Conservation (phyloP, 2,329 filamentous ascomycete genomes). For the Xylaria sp. region DNA sequence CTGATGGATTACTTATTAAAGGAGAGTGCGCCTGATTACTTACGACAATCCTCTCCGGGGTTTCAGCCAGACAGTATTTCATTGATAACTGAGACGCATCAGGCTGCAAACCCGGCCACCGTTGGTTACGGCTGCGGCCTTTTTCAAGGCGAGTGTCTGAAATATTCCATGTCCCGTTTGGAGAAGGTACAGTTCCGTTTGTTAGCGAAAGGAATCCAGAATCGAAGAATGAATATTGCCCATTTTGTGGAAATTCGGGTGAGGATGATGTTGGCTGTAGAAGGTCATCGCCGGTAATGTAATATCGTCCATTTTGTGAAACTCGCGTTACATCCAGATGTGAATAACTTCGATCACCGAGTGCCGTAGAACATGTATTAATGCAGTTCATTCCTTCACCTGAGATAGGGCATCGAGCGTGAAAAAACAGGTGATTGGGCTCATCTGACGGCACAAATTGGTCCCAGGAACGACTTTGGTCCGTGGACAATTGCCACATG, state of each 20-base stretch:
- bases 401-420: conserved; percentile 19
- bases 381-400: neutral
- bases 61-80: neutral
- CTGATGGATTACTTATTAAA: neutral
- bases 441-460: conserved; percentile 7
- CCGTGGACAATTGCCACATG: conserved; percentile 27
- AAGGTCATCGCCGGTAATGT: neutral
- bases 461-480: conserved; percentile 25
- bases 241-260: neutral
- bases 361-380: neutral
- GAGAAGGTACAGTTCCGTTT: neutral
- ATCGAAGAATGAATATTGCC: neutral
- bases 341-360: neutral
- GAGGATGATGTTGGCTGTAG: neutral
- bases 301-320: neutral
- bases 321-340: neutral
- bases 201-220: neutral
- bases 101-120: neutral
- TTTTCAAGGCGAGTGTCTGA: neutral
- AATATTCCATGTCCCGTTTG: neutral
- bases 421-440: conserved; percentile 28
- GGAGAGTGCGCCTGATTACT: neutral
- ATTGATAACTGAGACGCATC: neutral
- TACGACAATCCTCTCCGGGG: neutral
- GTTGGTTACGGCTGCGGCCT: neutral